Evolutionary conservation across 2,329 filamentous ascomycete species (phyloP).

Genomic region (Talaromyces sp.): DNA sequence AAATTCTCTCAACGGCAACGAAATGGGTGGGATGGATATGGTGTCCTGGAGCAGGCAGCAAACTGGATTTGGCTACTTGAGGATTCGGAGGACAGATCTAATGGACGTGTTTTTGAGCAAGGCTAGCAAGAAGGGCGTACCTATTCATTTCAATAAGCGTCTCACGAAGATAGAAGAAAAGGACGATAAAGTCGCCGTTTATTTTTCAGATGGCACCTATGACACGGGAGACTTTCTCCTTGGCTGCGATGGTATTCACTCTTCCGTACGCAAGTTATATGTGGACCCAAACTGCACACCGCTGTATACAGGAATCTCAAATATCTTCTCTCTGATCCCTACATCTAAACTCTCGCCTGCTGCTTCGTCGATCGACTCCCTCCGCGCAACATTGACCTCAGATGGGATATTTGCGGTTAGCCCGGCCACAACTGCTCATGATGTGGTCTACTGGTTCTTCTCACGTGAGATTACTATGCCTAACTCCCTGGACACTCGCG

Average conservation of each 20-base stretch:
- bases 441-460: neutral
- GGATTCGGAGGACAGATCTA: slow-evolving; percentile 30
- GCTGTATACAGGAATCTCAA: neutral
- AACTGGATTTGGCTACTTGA: slow-evolving; percentile 30
- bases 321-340: neutral
- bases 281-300: neutral
- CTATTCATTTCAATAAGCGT: neutral
- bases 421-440: neutral
- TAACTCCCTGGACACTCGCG: slow-evolving; percentile 23
- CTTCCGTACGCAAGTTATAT: neutral
- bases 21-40: neutral
- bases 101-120: slow-evolving; percentile 14
- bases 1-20: slow-evolving; percentile 22
- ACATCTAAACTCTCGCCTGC: neutral
- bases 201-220: neutral
- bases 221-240: neutral
- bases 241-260: neutral
- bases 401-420: neutral
- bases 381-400: neutral
- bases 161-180: neutral
- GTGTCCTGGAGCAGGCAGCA: slow-evolving; percentile 13
- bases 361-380: neutral
- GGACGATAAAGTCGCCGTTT: neutral
- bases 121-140: neutral
- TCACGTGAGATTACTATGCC: slow-evolving; percentile 28